These are phyloP conservation scores for Aegilops bicornis DNA, from an alignment of 176 grass and related monocot genomes.

Conservation along the genomic window DNA sequence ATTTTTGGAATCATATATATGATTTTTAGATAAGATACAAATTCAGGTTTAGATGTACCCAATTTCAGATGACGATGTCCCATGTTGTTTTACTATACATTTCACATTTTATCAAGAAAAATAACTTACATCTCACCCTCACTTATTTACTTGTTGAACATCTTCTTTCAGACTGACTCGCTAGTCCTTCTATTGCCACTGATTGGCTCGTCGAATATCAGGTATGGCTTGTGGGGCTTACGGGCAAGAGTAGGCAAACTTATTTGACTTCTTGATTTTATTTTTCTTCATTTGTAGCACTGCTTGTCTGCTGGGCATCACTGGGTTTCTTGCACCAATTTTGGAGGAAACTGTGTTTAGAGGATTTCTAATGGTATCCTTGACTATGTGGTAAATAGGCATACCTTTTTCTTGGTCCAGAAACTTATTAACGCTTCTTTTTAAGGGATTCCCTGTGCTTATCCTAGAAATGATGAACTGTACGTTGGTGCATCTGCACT, in stretches of 20 bases:
- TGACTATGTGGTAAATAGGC: conserved; percentile 77
- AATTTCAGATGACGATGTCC: not conserved
- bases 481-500: not conserved
- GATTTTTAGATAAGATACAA: not conserved
- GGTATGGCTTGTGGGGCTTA: conserved; percentile 40
- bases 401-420: not conserved
- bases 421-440: not conserved
- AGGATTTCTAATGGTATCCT: conserved; percentile 89
- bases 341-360: conserved; percentile 95
- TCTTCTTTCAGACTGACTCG: conserved; percentile 79
- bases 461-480: conserved; percentile 7
- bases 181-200: conserved; percentile 71
- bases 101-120: conserved; percentile 1
- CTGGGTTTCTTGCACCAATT: conserved; percentile 86
- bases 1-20: not conserved
- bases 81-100: not conserved
- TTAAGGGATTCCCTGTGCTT: not conserved
- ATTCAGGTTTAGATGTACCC: not conserved
- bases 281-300: conserved; percentile 45
- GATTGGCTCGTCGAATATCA: conserved; percentile 80
- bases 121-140: not conserved
- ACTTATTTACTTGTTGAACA: conserved; percentile 28
- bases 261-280: conserved; percentile 18
- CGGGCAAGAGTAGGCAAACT: conserved; percentile 6
- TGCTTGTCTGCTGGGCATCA: conserved; percentile 75